Percentiles rank a stretch among this genome's conserved stretches.
Conservation (phyloP, 768 basidiomycete species). For the Mycena venus region DNA sequence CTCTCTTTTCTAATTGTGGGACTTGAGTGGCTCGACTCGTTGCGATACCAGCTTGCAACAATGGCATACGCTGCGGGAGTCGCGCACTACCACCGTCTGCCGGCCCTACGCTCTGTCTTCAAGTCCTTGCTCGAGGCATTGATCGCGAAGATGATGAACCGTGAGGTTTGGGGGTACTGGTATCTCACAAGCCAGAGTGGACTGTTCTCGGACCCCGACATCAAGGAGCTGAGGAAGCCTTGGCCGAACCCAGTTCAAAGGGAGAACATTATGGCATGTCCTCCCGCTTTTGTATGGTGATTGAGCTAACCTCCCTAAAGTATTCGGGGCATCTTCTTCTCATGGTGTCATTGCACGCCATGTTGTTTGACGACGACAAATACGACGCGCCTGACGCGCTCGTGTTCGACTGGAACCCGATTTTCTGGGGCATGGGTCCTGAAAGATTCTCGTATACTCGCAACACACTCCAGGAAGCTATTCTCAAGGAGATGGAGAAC, state of each 20-base stretch:
- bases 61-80: conserved; percentile 22
- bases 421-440: conserved; percentile 30
- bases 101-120: conserved; percentile 28
- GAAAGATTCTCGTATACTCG: conserved; percentile 25
- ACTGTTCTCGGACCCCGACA: conserved; percentile 10
- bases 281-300: background rate
- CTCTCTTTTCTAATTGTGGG: no score
- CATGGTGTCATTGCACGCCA: conserved; percentile 27
- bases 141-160: conserved; percentile 23
- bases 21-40: conserved; percentile 32
- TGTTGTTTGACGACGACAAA: conserved; percentile 30
- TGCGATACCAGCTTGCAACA: conserved; percentile 25
- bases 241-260: conserved; percentile 14
- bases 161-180: conserved; percentile 29
- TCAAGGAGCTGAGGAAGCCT: conserved; percentile 26
- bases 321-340: conserved; percentile 30
- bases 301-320: background rate
- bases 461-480: conserved; percentile 20
- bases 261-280: conserved; percentile 29
- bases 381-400: conserved; percentile 29
- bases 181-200: conserved; percentile 30
- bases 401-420: conserved; percentile 26
- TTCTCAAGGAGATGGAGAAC: conserved; percentile 28
- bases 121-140: conserved; percentile 10
- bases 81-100: conserved; percentile 28